Base-by-base conservation (phyloP, 2,329 filamentous ascomycete species). In the Akanthomyces dipterigenus region DNA sequence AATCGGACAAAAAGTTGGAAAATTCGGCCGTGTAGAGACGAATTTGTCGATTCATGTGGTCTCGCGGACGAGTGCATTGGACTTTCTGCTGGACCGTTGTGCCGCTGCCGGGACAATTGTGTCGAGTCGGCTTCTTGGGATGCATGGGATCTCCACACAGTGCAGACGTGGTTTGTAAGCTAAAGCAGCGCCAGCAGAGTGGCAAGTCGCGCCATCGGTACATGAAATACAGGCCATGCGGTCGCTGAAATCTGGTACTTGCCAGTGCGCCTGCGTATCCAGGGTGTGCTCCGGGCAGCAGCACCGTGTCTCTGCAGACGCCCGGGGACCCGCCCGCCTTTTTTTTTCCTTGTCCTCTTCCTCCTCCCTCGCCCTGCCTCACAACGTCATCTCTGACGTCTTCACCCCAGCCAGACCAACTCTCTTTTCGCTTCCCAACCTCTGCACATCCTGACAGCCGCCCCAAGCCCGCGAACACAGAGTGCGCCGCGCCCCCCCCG, bases 331-430 rank as follows among this genome's bases (percentile, higher is more conserved):
- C 61, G 43, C 50, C 42, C 55, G 6, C 24, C 34, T 70, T 68
- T 72, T 71, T 70, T 70, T 73, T 73, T 67, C 71, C 70, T 70
- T 69, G 71, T 73, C 67, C 69, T 66, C 65, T 66, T 63, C 55
- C 64, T 64, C 65, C 60, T 63, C 63, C 63, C 51, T 64, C 63
- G 55, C 68, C 71, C 66, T 70, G 68, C 69, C 67, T 69, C 71
- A 71, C 74, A 77, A 77, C 76, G 76, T 77, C 76, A 77, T 77
- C 76, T 77, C 76, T 77, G 76, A 77, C 76, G 76, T 77, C 75
- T 77, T 77, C 70, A 68, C 65, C 69, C 70, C 66, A 64, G 62
- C 68, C 70, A 57, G 20, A 31, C 42, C 71, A 55, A 55, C 51
- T 62, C 51, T 56, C 51, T 62, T 62, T 55, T 45, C n/a, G n/a